Conservation (phyloP, 2,329 filamentous ascomycete species). For the Aspergillus oerlinghausenensis region DNA sequence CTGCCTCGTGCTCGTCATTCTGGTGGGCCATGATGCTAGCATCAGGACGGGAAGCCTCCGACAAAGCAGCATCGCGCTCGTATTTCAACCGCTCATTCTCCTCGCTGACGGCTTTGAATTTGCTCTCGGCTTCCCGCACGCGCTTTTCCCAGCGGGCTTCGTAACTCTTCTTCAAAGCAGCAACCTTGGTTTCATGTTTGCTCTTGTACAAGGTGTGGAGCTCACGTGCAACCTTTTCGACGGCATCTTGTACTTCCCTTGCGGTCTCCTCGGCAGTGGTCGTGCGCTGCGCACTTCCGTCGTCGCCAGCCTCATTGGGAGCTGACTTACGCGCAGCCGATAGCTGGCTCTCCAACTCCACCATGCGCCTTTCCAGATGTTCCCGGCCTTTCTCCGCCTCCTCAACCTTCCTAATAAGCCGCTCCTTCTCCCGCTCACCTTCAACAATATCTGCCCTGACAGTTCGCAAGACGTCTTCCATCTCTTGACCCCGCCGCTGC, state of each 20-base stretch:
- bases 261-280: constrained; percentile 45
- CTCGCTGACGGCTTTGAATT: constrained; percentile 62
- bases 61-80: constrained; percentile 62
- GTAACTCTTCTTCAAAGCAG: constrained; percentile 76
- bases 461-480: constrained; percentile 73
- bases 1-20: constrained; percentile 61
- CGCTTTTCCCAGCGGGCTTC: constrained; percentile 87
- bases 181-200: constrained; percentile 95
- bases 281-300: constrained; percentile 29
- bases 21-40: constrained; percentile 40
- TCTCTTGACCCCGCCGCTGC: constrained; percentile 79
- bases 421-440: constrained; percentile 74
- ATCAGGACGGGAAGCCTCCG: constrained; percentile 49
- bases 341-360: constrained; percentile 45
- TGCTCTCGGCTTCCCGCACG: constrained; percentile 69
- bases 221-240: constrained; percentile 90
- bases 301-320: constrained; percentile 27
- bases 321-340: constrained; percentile 36
- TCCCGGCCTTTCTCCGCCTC: constrained; percentile 63
- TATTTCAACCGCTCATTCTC: constrained; percentile 71
- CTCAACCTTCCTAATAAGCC: constrained; percentile 68
- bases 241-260: constrained; percentile 73
- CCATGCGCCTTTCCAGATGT: constrained; percentile 41
- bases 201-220: constrained; percentile 90
- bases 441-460: constrained; percentile 77